phyloP scores from a whole-genome alignment of 2,329 filamentous ascomycete genomes.

The Tolypocladium paradoxum region DNA sequence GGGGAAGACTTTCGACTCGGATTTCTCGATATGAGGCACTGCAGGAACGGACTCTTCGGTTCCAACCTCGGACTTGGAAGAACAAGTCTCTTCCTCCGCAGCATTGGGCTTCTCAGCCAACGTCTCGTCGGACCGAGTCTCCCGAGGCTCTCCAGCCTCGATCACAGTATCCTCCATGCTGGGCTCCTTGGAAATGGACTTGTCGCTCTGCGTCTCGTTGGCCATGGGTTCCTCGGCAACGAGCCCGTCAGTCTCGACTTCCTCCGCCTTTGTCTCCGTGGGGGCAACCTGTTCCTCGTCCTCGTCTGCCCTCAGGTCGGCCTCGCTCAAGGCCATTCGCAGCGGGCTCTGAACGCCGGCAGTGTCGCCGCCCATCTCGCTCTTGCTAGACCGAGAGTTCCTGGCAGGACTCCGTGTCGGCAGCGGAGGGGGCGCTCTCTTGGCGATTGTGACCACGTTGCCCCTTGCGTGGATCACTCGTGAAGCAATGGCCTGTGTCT shows the following conservation, averaged over 20 bases:
- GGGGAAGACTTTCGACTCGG: background rate
- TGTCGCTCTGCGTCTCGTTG: background rate
- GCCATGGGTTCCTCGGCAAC: background rate
- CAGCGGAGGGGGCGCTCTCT: constrained; percentile 65
- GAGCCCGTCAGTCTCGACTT: background rate
- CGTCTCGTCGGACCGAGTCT: background rate
- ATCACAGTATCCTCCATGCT: background rate
- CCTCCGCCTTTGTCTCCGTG: background rate
- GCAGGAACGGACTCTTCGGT: background rate
- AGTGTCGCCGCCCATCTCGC: constrained; percentile 52
- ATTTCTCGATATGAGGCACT: background rate
- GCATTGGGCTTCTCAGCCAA: background rate
- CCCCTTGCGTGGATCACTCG: constrained; percentile 62
- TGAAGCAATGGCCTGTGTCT: constrained; percentile 47
- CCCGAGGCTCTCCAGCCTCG: background rate
- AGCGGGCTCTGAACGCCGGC: constrained; percentile 37
- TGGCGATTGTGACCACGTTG: constrained; percentile 75
- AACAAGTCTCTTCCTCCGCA: background rate
- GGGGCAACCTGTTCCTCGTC: constrained; percentile 5
- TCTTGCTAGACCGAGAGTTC: constrained; percentile 37
- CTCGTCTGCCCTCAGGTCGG: constrained; percentile 15
- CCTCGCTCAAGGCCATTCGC: constrained; percentile 34
- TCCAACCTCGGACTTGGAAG: background rate
- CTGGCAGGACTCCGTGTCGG: constrained; percentile 67
- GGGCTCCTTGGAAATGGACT: background rate